Conservation (phyloP, 2,329 filamentous ascomycete species). For the Alternaria sp. region DNA sequence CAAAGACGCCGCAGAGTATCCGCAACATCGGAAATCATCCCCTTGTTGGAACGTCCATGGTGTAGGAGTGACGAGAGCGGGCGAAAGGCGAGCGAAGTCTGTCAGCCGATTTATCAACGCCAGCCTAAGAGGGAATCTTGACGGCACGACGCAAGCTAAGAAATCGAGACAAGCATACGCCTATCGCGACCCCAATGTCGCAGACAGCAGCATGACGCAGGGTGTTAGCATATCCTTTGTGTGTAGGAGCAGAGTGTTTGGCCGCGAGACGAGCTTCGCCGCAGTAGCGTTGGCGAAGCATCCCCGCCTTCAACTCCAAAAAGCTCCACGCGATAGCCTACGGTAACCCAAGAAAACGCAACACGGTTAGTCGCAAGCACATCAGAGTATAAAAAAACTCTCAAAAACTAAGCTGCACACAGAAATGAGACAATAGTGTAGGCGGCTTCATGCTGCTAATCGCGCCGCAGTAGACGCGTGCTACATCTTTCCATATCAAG, state of each 20-base stretch:
- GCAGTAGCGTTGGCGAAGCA: not conserved
- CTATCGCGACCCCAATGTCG: not conserved
- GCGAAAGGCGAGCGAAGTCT: not conserved
- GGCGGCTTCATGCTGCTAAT: not conserved
- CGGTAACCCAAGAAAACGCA: not conserved
- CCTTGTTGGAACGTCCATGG: not conserved
- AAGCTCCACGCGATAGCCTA: not conserved
- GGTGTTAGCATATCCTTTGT: not conserved
- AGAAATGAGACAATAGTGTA: not conserved
- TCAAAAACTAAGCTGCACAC: not conserved
- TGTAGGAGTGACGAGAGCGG: not conserved
- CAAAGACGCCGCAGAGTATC: not conserved
- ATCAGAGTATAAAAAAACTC: no score
- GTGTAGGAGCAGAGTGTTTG: not conserved
- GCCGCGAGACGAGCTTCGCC: not conserved
- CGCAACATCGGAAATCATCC: not conserved
- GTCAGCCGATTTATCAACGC: not conserved
- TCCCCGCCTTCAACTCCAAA: not conserved
- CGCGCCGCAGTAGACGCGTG: not conserved
- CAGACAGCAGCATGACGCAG: constrained; percentile 1
- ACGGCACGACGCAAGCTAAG: not conserved
- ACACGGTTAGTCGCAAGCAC: not conserved
- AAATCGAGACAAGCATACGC: not conserved
- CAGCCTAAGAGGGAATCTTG: not conserved
- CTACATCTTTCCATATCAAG: not conserved